phyloP scores from a whole-genome alignment of 2,329 filamentous ascomycete species.

The Aureobasidium namibiae region DNA sequence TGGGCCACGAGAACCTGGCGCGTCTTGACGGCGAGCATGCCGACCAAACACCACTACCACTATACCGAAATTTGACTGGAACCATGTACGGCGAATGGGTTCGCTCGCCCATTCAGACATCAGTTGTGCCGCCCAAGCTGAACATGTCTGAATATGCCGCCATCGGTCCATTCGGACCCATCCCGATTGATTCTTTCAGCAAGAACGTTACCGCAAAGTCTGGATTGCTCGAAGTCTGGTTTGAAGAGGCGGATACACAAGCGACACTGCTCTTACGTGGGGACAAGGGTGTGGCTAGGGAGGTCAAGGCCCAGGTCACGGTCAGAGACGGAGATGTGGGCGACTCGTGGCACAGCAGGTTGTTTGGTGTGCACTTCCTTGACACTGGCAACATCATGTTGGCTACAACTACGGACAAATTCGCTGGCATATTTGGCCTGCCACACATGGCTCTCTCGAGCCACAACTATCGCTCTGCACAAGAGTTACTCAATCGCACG shows the following conservation, averaged over 20 bases:
- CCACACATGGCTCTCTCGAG: slow-evolving; percentile 67
- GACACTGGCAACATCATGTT: slow-evolving; percentile 71
- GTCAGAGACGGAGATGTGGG: slow-evolving; percentile 65
- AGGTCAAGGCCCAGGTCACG: slow-evolving; percentile 60
- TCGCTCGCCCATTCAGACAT: slow-evolving; percentile 44
- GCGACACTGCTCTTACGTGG: slow-evolving; percentile 26
- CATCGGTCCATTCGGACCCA: slow-evolving; percentile 56
- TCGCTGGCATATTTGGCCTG: slow-evolving; percentile 80
- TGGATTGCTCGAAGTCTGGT: slow-evolving; percentile 61
- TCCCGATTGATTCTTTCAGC: slow-evolving; percentile 49
- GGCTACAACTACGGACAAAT: slow-evolving; percentile 85
- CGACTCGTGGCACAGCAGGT: slow-evolving; percentile 67
- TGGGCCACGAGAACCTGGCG: slow-evolving; percentile 28
- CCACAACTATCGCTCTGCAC: slow-evolving; percentile 39
- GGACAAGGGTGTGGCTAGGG: slow-evolving; percentile 43
- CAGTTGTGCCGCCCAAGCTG: slow-evolving; percentile 37
- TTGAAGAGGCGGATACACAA: slow-evolving; percentile 47
- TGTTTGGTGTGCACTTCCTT: slow-evolving; percentile 82
- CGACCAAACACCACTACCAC: slow-evolving; percentile 36
- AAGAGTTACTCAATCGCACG: slow-evolving; percentile 61
- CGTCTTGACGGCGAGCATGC: slow-evolving; percentile 31
- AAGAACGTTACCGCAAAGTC: slow-evolving; percentile 70
- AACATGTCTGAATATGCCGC: slow-evolving; percentile 51
- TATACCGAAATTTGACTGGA: slow-evolving; percentile 75
- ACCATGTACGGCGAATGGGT: slow-evolving; percentile 70